Percentiles rank a stretch among this genome's conserved stretches.
phyloP scores from a whole-genome alignment of 2,329 filamentous ascomycete genomes.

The Aspergillus novofumigatus region DNA sequence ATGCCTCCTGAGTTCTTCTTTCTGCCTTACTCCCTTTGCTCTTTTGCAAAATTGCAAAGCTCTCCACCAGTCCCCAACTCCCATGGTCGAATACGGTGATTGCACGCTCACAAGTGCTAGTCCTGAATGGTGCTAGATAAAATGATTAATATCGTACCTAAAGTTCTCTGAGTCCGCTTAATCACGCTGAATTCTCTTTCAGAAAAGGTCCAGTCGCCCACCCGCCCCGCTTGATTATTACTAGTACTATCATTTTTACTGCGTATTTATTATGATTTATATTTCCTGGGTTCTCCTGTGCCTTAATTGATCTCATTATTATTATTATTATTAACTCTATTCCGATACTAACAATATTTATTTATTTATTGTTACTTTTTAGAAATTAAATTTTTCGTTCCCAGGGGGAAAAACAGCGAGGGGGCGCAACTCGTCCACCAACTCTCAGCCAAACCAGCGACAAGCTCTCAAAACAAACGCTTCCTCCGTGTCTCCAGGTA shows the following conservation, averaged over 20 bases:
- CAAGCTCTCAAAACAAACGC: background rate
- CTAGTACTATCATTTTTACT: background rate
- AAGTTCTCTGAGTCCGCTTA: background rate
- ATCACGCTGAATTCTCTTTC: background rate
- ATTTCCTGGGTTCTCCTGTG: background rate
- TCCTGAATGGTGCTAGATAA: background rate
- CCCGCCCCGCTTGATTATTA: background rate
- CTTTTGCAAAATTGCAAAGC: background rate
- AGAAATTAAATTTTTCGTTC: background rate
- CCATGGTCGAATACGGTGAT: slow-evolving; percentile 13
- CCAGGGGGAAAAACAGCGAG: background rate
- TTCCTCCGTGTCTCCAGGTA: background rate
- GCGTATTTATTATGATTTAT: background rate
- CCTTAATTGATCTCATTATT: background rate
- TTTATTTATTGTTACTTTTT: background rate
- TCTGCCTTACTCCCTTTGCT: background rate
- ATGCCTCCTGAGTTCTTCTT: background rate
- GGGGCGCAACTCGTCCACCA: background rate
- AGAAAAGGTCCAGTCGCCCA: background rate
- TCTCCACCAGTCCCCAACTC: slow-evolving; percentile 17
- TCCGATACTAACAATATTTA: background rate
- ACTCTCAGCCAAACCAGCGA: background rate
- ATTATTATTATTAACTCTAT: background rate
- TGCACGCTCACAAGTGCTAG: background rate
- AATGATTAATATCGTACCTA: background rate